A percentile compares a stretch with the other conserved stretches of the same genome.
These are phyloP conservation scores for Saccharomyces hybrid DNA, from an alignment of 1,139 yeast genomes.

Conservation along the genomic window DNA sequence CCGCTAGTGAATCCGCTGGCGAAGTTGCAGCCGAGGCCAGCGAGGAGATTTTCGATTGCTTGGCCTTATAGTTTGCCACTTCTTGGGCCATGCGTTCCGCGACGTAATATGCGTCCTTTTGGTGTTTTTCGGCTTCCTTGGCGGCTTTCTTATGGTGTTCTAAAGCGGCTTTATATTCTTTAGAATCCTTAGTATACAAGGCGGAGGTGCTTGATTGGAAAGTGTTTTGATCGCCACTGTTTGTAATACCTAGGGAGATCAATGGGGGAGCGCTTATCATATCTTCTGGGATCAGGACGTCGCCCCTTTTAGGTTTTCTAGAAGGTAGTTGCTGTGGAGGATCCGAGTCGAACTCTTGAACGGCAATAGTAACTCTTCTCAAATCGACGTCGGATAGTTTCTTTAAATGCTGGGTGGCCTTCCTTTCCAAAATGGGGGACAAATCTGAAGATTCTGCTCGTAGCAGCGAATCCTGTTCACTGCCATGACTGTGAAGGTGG, in stretches of 20 bases:
- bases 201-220: constrained; percentile 5
- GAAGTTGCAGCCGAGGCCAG: constrained; percentile 5
- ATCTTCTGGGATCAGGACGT: constrained; percentile 71
- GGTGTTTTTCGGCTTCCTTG: constrained; percentile 59
- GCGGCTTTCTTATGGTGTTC: constrained; percentile 49
- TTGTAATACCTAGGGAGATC: constrained; percentile 55
- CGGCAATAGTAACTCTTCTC: constrained; percentile 66
- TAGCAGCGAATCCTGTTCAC: not conserved
- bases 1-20: constrained; percentile 4
- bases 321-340: constrained; percentile 97
- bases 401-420: constrained; percentile 35
- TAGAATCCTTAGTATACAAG: constrained; percentile 38
- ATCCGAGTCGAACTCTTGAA: constrained; percentile 59
- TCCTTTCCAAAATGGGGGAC: constrained; percentile 18
- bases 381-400: constrained; percentile 26
- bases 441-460: not conserved
- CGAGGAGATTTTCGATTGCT: not conserved
- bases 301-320: constrained; percentile 71
- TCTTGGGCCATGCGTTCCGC: constrained; percentile 62
- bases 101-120: constrained; percentile 62
- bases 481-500: not conserved
- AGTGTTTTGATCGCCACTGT: constrained; percentile 10
- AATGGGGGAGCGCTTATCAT: constrained; percentile 51
- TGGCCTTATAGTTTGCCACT: constrained; percentile 36
- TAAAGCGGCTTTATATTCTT: constrained; percentile 45